Base-by-base conservation (phyloP, 345 rosid species). In the Reutealis trisperma region DNA sequence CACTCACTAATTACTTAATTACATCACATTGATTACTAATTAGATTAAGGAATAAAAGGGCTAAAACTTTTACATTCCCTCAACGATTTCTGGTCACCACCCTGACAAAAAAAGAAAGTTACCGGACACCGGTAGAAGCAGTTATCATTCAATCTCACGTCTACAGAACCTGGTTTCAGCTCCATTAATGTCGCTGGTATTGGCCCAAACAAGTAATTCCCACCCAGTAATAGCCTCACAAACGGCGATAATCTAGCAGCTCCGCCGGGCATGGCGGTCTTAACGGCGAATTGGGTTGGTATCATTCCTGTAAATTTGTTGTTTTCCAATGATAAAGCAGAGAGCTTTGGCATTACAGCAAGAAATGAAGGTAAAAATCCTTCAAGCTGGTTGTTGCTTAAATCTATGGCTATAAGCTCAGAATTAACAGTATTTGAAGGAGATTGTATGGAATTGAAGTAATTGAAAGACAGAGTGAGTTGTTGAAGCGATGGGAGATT, bases 121-220 rank as follows among this genome's bases (percentile, higher is more conserved):
- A 70, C 67, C 59, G 98, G 97, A 72, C 98, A 94, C 78, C 92
- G 79, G 70, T 83, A 79, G 80, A 94, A 82, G 85, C 98, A 94
- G 59, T 92, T 94, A 8, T 88, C 91, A 16, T 76, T 86, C 75
- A 94, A 76, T 64, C 86, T 88, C 22, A 92, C 85, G 42, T 87
- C 91, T 13, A 82, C 91, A 21, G 86, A 72, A 4, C 88, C 98
- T 45, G 93, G 88, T 77, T 87, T 84, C 15, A 93, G 81, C 73
- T 71, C 78, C 90, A 93, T 71, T 15, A 94, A 82, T n/a, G 85
- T 84, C 30, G 83, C 78, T 15, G 98, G 97, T 1, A 94, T 89
- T 4, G 89, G 85, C 27, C 98, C 98, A 72, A 83, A 88, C 77
- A 94, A 69, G 83, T 88, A 94, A 80, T 94, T 94, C 27, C 97